These are phyloP conservation scores for Ophiostoma perfectum DNA, from an alignment of 2,329 filamentous ascomycete species.

Conservation along the genomic window DNA sequence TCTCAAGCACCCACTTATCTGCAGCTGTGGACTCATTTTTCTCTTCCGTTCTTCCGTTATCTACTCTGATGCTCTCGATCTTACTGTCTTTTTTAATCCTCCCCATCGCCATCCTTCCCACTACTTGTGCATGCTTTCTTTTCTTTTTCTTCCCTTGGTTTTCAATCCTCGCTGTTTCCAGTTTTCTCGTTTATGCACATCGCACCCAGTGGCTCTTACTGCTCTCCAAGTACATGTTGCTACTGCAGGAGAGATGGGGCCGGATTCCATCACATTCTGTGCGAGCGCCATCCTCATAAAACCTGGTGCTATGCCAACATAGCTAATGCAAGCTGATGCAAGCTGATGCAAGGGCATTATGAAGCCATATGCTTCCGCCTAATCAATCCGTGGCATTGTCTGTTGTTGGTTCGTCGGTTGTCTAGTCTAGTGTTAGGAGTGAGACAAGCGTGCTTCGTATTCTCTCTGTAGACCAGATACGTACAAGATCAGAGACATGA, in stretches of 20 bases:
- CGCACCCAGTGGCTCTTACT: no score
- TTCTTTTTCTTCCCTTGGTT: neutral
- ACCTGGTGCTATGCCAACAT: neutral
- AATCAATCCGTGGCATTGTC: no score
- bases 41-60: neutral
- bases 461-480: neutral
- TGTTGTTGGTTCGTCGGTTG: no score
- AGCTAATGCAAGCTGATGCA: slow-evolving; percentile 4
- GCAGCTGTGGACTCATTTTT: no score
- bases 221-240: neutral
- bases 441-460: slow-evolving; percentile 4
- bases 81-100: neutral
- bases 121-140: neutral
- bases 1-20: no score
- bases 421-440: neutral
- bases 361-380: neutral
- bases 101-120: neutral
- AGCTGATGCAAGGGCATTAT: slow-evolving; percentile 8
- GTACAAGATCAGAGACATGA: neutral
- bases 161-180: neutral
- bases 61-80: neutral
- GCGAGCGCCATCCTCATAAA: neutral
- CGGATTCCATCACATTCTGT: neutral
- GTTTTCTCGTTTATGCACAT: neutral
- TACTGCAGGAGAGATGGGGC: slow-evolving; percentile 5